Evolutionary conservation across 441 rosid species (phyloP), one percentile per base, ranked within the genome.

Genomic region (Populus hybrid): DNA sequence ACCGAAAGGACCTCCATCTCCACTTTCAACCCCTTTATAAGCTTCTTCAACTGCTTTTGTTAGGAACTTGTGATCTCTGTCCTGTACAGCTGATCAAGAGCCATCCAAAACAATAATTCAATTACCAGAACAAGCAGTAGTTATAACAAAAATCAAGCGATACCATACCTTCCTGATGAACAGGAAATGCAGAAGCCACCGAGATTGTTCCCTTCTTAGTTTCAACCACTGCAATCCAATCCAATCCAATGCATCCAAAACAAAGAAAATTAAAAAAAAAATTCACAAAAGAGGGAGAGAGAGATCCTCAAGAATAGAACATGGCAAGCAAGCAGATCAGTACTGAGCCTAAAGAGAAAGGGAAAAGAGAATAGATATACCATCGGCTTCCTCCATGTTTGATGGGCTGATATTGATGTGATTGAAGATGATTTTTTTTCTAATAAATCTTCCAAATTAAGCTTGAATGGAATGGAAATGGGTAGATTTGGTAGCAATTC

Each of bases 31-130:
- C 2, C 38, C 73, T 69, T 38, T 69, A 40, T 69, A 69, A 36
- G 73, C 73, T 40, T 69, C 73, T 7, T 69, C 73, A 9, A 35
- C 50, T 69, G 56, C 73, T 69, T 3, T 36, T 11, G 16, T 36
- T 31, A 69, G 42, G 56, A 69, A 69, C 14, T 8, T 36, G 56
- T 69, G 38, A 69, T 69, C 73, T 38, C 73, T 69, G 21, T 36
- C 56, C 28, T 69, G 53, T 0, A 9, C 56, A 36, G 28, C 73
- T 38, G 67, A 7, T 64, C 5, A 9, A 64, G 12, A 45, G 18
- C 18, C 56, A 45, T 45, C 56, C 56, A 14, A 45, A 45, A 1
- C 28, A 7, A 20, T 1, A 64, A 9, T 9, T 18, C 11, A 23
- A 21, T 21, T 64, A 10, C 9, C 28, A 24, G n/a, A 20, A 24